A percentile compares a stretch with the other conserved stretches of the same genome.
Evolutionary conservation across 2,329 filamentous ascomycete species (phyloP).

Genomic region (Claviceps quebecensis): DNA sequence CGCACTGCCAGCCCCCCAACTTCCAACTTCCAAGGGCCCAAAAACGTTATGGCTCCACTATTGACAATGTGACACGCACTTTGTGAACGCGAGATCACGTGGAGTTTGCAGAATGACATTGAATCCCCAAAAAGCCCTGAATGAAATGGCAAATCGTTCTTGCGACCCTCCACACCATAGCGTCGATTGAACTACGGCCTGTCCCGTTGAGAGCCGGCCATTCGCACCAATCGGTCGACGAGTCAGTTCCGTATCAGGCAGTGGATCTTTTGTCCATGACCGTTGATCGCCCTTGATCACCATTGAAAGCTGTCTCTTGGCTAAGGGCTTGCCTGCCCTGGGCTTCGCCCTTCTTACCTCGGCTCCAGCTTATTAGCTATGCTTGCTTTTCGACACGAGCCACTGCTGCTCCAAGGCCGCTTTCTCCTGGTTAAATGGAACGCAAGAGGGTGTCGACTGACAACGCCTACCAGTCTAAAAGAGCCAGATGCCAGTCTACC

Average conservation of each 20-base stretch:
- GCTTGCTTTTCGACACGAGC: not conserved
- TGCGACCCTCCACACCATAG: slow-evolving; percentile 1
- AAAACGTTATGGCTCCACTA: no score
- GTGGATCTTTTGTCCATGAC: not conserved
- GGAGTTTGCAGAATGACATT: no score
- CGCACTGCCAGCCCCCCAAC: no score
- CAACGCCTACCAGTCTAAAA: not conserved
- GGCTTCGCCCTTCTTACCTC: not conserved
- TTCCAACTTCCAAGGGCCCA: no score
- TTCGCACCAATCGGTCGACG: slow-evolving; percentile 1
- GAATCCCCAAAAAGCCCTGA: no score
- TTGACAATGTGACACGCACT: no score
- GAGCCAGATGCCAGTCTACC: slow-evolving; percentile 4
- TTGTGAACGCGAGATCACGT: no score
- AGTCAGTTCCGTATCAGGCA: not conserved
- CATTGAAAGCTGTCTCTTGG: not conserved
- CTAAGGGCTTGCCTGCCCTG: not conserved
- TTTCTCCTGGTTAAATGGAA: slow-evolving; percentile 2
- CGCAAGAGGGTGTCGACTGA: slow-evolving; percentile 2
- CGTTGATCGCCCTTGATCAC: not conserved
- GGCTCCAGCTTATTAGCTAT: not conserved
- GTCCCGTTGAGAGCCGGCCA: not conserved
- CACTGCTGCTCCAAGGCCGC: not conserved
- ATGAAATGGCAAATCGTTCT: not conserved
- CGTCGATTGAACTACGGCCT: not conserved